Evolutionary conservation across 345 rosid genomes (phyloP).

Genomic region (Viola odorata): DNA sequence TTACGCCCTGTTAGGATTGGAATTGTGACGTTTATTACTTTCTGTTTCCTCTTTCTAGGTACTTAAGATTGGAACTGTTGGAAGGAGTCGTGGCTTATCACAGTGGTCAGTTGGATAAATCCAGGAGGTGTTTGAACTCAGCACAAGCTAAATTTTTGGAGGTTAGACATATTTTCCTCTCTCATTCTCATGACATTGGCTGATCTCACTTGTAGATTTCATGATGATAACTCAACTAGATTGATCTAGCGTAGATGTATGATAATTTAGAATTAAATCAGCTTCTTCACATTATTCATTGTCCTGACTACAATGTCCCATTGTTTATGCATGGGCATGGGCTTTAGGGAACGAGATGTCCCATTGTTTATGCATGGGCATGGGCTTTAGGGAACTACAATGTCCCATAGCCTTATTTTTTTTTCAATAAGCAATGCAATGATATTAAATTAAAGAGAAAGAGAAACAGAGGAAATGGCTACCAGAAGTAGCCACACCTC

Average conservation of each 20-base stretch:
- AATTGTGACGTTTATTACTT: slow-evolving; percentile 8
- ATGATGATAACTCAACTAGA: too few species aligned
- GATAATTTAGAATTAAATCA: too few species aligned
- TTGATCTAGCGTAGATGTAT: too few species aligned
- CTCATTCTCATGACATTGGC: too few species aligned
- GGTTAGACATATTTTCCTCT: slow-evolving; percentile 36
- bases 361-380: too few species aligned
- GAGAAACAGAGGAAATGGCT: too few species aligned
- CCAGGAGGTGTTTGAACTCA: slow-evolving; percentile 52
- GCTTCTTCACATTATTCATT: not conserved
- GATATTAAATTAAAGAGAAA: too few species aligned
- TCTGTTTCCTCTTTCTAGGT: slow-evolving; percentile 33
- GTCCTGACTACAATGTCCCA: not conserved
- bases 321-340: slow-evolving; percentile 59
- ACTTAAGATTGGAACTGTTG: slow-evolving; percentile 78
- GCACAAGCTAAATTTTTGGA: slow-evolving; percentile 67
- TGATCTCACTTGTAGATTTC: too few species aligned
- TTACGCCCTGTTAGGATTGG: not conserved
- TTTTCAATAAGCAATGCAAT: too few species aligned
- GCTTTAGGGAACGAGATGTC: too few species aligned
- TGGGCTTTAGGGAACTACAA: slow-evolving; percentile 92
- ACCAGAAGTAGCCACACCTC: too few species aligned
- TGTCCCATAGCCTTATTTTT: too few species aligned
- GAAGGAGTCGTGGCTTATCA: slow-evolving; percentile 96
- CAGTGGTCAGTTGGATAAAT: slow-evolving; percentile 60